Evolutionary conservation across 352 stramenopile genomes (phyloP), one percentile per base, ranked within the genome.

Genomic region (Globisporangium iwayamae): DNA sequence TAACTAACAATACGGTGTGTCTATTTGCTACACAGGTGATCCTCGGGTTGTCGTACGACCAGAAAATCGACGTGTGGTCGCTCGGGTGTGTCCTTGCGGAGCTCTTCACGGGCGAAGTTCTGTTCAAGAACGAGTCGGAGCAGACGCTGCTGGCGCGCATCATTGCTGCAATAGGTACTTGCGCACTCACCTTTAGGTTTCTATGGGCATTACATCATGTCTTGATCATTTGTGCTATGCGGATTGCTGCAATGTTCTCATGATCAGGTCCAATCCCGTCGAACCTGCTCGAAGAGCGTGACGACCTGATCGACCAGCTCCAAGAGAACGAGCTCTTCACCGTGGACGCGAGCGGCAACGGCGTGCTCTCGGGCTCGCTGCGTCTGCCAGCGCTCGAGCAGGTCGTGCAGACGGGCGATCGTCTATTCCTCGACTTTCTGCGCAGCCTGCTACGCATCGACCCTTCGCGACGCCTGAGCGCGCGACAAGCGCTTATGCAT

Each of bases 101-200:
- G 66, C 78, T 97, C 47, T 93, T 89, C 68, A 94, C 87, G 11
- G 90, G 90, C n/a, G 74, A 90, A 50, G 87, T 94, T 38, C 69
- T 97, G 0, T 97, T 97, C 68, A 78, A 85, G 38, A 93, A 94
- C 67, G 85, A 96, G 64, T 85, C 75, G 60, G 85, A 96, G 66
- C 87, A 96, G 56, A 93, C 89, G 10, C 93, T 99, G 66, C 79
- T 99, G 38, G 95, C 93, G 67, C 78, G 91, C 41, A 98, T 99
- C 66, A 70, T 92, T 28, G 76, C 76, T 32, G 83, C 81, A 46
- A 78, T 93, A 38, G 83, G 85, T 89, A 48, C 50, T 81, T 69
- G 9, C 28, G 9, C 6, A 30, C 30, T 50, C 20, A 32, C 2
- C 6, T 28, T 20, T 18, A 30, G 3, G 18, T 54, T 36, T 41